Evolutionary conservation across 306 rosid genomes (phyloP), one percentile per base, ranked within the genome.

Genomic region (Dryas octopetala): DNA sequence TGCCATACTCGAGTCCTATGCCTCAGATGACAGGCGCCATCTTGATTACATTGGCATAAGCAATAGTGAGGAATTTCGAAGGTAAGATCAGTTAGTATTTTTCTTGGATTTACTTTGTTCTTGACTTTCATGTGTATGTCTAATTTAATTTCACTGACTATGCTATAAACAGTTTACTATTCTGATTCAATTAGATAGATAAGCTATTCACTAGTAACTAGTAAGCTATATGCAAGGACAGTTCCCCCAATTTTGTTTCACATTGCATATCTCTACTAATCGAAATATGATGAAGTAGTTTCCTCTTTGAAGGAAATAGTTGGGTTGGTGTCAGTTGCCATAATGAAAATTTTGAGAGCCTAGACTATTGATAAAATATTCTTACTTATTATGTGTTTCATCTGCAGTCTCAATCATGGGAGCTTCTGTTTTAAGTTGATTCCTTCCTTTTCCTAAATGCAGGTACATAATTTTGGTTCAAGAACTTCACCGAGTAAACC

Each of bases 31-130:
- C 77, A 81, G 90, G 48, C 75, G 64, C 52, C 85, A 63, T 71
- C 78, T 95, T 44, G 97, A 95, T 84, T 95, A 92, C 76, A 77
- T 17, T 3, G 88, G 89, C 81, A 86, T 96, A 65, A 86, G 96
- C 85, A 88, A 82, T 86, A 92, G 97, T 8, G 97, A 96, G 86
- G 98, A 96, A 66, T 96, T 96, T 71, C 91, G 99, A 62, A 95
- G 99, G 99, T 89, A 80, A 53, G 73, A 14, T 63, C 48, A 13
- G 12, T 65, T 45, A 32, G 44, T 51, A 8, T 16, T n/a, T 63
- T 54, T 7, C 12, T 44, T 45, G 1, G 9, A 62, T 57, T 44
- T 57, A 53, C 26, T 23, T 40, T 26, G 46, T 41, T 44, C 55
- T 32, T 32, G 38, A 32, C 38, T 32, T 26, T 49, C 44, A 47